Conservation (phyloP, 805 yeast genomes). For the Komagataella populi region DNA sequence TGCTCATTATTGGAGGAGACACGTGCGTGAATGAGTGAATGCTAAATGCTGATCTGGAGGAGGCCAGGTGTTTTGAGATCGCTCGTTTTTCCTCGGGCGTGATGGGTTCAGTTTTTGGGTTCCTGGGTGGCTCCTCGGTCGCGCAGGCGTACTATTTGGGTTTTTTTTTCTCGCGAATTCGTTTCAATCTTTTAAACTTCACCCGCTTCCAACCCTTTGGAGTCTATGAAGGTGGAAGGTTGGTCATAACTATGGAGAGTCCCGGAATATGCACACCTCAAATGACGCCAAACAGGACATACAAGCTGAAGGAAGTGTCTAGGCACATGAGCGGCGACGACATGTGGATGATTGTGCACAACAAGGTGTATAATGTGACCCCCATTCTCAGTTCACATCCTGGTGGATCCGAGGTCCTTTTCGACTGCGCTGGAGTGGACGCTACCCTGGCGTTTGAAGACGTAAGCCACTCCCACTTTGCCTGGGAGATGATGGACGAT, state of each 20-base stretch:
- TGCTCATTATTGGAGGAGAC: neutral
- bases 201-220: neutral
- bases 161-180: neutral
- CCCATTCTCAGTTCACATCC: constrained; percentile 49
- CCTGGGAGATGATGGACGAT: constrained; percentile 79
- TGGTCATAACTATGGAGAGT: neutral
- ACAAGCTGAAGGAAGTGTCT: constrained; percentile 29
- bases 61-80: neutral
- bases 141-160: neutral
- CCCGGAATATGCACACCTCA: neutral
- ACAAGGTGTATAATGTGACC: constrained; percentile 55
- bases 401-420: constrained; percentile 75
- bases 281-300: constrained; percentile 1
- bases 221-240: neutral
- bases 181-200: neutral
- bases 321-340: constrained; percentile 34
- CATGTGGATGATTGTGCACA: constrained; percentile 60
- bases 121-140: neutral
- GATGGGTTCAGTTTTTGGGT: neutral
- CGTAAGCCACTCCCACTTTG: constrained; percentile 61
- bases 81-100: neutral
- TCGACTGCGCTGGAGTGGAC: constrained; percentile 73
- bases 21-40: neutral
- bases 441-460: constrained; percentile 63
- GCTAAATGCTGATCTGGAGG: neutral